phyloP scores from a whole-genome alignment of 768 basidiomycete genomes.

The Hysterangium stoloniferum region DNA sequence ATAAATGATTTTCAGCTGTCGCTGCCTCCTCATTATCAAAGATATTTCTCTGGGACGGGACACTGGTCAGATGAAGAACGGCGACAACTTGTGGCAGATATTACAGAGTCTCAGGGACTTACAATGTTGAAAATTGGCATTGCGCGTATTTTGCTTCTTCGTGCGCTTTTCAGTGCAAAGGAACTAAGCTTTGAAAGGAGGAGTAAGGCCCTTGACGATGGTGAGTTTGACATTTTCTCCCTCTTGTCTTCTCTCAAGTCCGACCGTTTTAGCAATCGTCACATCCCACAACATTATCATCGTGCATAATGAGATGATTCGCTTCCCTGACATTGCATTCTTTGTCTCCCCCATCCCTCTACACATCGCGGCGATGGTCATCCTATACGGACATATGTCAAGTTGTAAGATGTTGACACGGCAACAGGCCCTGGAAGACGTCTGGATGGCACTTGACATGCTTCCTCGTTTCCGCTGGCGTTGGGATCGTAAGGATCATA shows the following conservation, averaged over 20 bases:
- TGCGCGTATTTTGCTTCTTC: constrained; percentile 64
- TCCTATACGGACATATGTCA: constrained; percentile 81
- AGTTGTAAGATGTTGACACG: constrained; percentile 59
- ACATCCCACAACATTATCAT: constrained; percentile 84
- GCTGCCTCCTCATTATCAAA: constrained; percentile 63
- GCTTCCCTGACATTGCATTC: constrained; percentile 80
- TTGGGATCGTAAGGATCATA: constrained; percentile 80
- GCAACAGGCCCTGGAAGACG: constrained; percentile 66
- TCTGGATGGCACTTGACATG: constrained; percentile 84
- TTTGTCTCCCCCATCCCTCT: constrained; percentile 85
- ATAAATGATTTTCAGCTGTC: constrained; percentile 63
- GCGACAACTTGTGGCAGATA: constrained; percentile 58
- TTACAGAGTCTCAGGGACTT: constrained; percentile 74
- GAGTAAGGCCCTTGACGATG: constrained; percentile 69
- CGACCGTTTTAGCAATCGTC: constrained; percentile 51
- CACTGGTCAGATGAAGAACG: constrained; percentile 64
- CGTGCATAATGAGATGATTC: constrained; percentile 75
- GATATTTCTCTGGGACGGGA: constrained; percentile 72
- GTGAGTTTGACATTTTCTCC: constrained; percentile 31
- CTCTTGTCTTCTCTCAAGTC: constrained; percentile 1
- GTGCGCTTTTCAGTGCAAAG: constrained; percentile 73
- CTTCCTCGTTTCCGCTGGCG: constrained; percentile 86
- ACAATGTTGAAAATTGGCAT: constrained; percentile 81
- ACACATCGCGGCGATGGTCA: constrained; percentile 88
- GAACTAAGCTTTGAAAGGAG: constrained; percentile 59